Conservation (phyloP, 163 green algal species). For the Scenedesmus sp. region DNA sequence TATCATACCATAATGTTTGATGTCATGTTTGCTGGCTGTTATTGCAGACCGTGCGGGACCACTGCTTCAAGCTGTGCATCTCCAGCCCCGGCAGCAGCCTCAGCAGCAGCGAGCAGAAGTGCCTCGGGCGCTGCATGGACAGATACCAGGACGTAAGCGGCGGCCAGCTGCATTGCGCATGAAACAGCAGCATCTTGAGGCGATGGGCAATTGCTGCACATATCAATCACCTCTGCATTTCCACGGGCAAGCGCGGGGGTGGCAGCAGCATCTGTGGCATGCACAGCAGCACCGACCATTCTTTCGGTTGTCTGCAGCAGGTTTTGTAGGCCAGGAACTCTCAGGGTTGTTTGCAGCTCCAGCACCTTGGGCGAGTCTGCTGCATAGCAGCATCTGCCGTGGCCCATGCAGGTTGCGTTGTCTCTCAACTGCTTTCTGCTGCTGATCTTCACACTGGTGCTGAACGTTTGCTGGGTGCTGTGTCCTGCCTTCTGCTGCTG, state of each 20-base stretch:
- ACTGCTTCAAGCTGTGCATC: constrained; percentile 74
- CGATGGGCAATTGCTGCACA: no score
- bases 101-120: constrained; percentile 72
- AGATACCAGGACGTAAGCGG: constrained; percentile 70
- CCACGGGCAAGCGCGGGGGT: no score
- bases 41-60: constrained; percentile 67
- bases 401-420: background rate
- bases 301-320: no score
- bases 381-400: background rate
- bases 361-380: background rate
- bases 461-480: background rate
- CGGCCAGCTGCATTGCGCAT: background rate
- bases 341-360: no score
- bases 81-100: constrained; percentile 63
- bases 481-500: background rate
- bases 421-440: background rate
- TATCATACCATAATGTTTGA: no score
- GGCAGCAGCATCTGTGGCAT: no score
- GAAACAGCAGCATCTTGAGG: background rate
- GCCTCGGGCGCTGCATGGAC: constrained; percentile 69
- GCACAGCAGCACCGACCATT: no score
- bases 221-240: no score
- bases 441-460: no score
- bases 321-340: no score
- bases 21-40: background rate